These are phyloP conservation scores for Podila verticillata DNA, from an alignment of 192 early-diverging fungal genomes.

Conservation along the genomic window DNA sequence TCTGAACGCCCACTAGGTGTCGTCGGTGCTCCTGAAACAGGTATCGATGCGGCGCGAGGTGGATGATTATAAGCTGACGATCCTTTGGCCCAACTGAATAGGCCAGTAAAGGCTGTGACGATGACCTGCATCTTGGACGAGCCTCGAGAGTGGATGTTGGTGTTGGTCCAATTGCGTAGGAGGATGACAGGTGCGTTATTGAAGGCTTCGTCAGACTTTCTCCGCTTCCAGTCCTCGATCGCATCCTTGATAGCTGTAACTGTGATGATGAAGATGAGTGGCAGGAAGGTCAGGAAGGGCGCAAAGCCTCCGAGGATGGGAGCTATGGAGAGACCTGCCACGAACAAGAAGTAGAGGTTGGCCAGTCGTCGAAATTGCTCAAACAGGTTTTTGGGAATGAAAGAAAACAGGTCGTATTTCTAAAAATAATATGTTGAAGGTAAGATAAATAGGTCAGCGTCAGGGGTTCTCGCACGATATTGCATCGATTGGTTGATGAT, in stretches of 20 bases:
- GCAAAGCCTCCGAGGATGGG: constrained; percentile 68
- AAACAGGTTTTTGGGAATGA: constrained; percentile 95
- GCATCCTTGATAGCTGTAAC: constrained; percentile 90
- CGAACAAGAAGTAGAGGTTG: constrained; percentile 94
- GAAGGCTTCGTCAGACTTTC: constrained; percentile 82
- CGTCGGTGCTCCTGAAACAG: constrained; percentile 27
- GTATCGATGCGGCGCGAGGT: constrained; percentile 29
- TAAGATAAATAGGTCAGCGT: neutral
- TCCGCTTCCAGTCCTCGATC: constrained; percentile 91
- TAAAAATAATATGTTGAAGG: constrained; percentile 3
- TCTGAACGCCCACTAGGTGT: constrained; percentile 43
- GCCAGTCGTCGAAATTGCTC: constrained; percentile 97
- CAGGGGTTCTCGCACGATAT: too few relatives aligned
- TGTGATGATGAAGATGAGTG: constrained; percentile 80
- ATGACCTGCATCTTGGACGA: constrained; percentile 16
- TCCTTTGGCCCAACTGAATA: constrained; percentile 9
- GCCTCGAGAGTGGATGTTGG: constrained; percentile 54
- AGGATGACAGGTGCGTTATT: constrained; percentile 74
- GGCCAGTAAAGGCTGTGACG: neutral
- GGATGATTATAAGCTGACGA: neutral
- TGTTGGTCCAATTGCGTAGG: constrained; percentile 69
- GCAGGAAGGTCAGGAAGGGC: constrained; percentile 82
- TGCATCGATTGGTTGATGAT: too few relatives aligned
- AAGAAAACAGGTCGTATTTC: constrained; percentile 92
- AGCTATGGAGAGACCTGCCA: constrained; percentile 85